Evolutionary conservation across 768 basidiomycete species (phyloP).

Genomic region (Lactarius indigo): DNA sequence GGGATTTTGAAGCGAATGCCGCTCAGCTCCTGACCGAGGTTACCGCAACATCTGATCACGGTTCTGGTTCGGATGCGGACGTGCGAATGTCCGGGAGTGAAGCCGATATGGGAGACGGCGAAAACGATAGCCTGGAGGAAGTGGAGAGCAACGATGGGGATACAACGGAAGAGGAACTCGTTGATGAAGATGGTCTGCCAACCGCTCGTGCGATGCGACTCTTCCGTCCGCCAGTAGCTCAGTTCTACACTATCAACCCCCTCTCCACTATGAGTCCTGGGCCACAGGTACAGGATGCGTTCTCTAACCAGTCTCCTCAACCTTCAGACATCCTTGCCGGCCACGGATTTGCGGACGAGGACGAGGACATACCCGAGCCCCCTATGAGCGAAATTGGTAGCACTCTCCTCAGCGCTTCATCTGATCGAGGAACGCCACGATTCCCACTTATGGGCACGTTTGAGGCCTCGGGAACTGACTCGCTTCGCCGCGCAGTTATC

Average conservation of each 20-base stretch:
- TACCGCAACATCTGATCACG: conserved; percentile 44
- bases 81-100: conserved; percentile 44
- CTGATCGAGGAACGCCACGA: conserved; percentile 23
- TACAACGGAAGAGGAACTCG: conserved; percentile 81
- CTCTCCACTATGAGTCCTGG: conserved; percentile 67
- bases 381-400: conserved; percentile 25
- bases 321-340: conserved; percentile 70
- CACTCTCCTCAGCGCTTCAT: conserved; percentile 19
- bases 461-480: conserved; percentile 13
- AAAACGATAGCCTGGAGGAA: conserved; percentile 36
- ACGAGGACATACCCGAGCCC: conserved; percentile 21
- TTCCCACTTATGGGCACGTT: conserved; percentile 25
- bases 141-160: conserved; percentile 52
- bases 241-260: conserved; percentile 61
- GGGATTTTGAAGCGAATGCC: conserved; percentile 66
- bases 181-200: conserved; percentile 68
- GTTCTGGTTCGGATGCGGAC: conserved; percentile 43
- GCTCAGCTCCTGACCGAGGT: conserved; percentile 46
- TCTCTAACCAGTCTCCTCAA: conserved; percentile 43
- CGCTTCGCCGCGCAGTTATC: conserved; percentile 23
- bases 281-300: conserved; percentile 35
- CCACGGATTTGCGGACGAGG: conserved; percentile 36
- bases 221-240: conserved; percentile 59
- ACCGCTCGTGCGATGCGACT: conserved; percentile 73
- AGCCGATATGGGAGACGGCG: conserved; percentile 37